These are phyloP conservation scores for Cryphonectria naterciae DNA, from an alignment of 2,329 filamentous ascomycete genomes.

Conservation along the genomic window DNA sequence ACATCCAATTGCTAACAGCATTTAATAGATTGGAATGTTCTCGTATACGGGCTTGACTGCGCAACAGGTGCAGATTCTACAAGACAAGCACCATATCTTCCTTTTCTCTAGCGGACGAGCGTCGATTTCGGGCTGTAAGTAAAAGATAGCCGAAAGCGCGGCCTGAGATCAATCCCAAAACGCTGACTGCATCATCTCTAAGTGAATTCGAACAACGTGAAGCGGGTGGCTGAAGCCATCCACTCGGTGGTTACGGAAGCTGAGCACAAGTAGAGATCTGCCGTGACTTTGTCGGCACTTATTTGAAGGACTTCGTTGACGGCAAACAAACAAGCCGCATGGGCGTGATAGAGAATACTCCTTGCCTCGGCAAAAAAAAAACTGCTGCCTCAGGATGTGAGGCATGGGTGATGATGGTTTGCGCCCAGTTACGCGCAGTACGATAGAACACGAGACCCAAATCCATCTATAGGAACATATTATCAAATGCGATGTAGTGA, in stretches of 20 bases:
- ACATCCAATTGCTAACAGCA: conserved; percentile 32
- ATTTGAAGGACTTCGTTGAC: neutral
- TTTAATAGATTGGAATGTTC: conserved; percentile 47
- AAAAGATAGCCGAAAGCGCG: neutral
- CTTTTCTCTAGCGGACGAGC: conserved; percentile 40
- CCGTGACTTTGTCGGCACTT: neutral
- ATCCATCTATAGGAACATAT: neutral
- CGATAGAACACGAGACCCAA: neutral
- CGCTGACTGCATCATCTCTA: neutral
- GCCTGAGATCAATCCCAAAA: neutral
- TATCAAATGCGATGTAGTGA: no score
- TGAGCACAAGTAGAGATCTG: neutral
- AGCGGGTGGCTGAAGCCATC: neutral
- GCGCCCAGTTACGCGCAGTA: neutral
- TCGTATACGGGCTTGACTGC: conserved; percentile 41
- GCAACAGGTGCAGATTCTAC: conserved; percentile 38
- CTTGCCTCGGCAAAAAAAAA: neutral
- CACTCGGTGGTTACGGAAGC: neutral
- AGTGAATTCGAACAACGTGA: neutral
- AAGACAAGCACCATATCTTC: conserved; percentile 42
- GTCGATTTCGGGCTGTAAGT: conserved; percentile 39
- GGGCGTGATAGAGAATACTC: neutral
- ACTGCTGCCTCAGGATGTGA: neutral
- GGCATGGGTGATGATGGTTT: neutral
- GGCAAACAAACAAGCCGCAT: no score